Base-by-base conservation (phyloP, 768 basidiomycete species). In the Agrocybe chaxingu region DNA sequence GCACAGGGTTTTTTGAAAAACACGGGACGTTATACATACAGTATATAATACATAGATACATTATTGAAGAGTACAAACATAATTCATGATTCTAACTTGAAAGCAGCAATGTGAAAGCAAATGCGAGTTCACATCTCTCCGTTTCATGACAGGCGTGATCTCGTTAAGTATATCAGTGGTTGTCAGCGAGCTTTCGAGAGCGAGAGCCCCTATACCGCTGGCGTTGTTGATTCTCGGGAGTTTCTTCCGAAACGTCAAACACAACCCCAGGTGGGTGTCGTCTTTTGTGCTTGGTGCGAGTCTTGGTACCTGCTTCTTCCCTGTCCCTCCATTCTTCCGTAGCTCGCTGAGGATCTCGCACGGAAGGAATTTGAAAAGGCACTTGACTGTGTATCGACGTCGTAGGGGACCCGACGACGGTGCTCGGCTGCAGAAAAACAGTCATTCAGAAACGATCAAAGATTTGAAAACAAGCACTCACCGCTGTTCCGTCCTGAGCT, bases 401-500 rank as follows among this genome's bases (percentile, higher is more conserved):
- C 9, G 82, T 85, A 4, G 89, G 89, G 3, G 86, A 87, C 11
- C 85, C 87, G 24, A 90, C 65, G 39, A 87, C 79, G 24, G 89
- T 89, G 58, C 82, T 90, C 11, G 82, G 67, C 84, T 86, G 29
- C 0, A 34, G 29, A 48, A 37, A 57, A 8, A 51, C 41, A 31
- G 37, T 39, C 60, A n/a, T 62, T 45, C 48, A 42, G 39, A 38
- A 42, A 24, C 52, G 18, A 39, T 35, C 36, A 30, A 49, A 47
- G 24, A 24, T 24, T 24, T 24, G 24, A 8, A 47, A 47, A 13
- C 40, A 33, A 48, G 45, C n/a, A 64, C 86, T 67, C 65, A 91
- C 89, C 43, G 85, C 84, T 48, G 87, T 89, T 34, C 89, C 89
- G 59, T 90, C 82, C 57, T 82, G 78, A 19, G 87, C 89, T 62